Conservation (phyloP, 2,329 filamentous ascomycete genomes). For the Penicillium brevicompactum region DNA sequence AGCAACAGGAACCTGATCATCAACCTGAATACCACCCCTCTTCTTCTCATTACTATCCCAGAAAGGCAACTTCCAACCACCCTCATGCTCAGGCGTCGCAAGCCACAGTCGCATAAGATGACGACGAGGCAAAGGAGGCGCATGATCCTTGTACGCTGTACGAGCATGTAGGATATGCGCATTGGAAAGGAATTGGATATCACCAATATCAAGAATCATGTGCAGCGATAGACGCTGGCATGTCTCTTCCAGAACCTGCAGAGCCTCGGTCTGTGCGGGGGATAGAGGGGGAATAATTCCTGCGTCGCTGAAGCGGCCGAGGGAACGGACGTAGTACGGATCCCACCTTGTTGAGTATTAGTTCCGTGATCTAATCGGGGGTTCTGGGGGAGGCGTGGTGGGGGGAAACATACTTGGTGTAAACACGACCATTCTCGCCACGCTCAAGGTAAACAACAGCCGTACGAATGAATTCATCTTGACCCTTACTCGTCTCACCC, state of each 20-base stretch:
- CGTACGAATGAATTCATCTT: conserved; percentile 73
- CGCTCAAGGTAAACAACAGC: conserved; percentile 77
- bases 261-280: conserved; percentile 67
- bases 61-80: conserved; percentile 83
- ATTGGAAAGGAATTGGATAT: conserved; percentile 86
- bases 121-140: conserved; percentile 68
- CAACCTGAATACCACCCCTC: conserved; percentile 84
- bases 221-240: conserved; percentile 74
- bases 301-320: conserved; percentile 71
- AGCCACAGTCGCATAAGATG: conserved; percentile 86
- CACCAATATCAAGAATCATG: conserved; percentile 83
- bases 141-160: conserved; percentile 75
- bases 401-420: conserved; percentile 62
- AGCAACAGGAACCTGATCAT: conserved; percentile 74
- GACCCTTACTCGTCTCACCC: conserved; percentile 73
- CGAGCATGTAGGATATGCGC: conserved; percentile 78
- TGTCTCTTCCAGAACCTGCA: conserved; percentile 72
- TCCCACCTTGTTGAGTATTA: conserved; percentile 61
- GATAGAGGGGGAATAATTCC: conserved; percentile 75
- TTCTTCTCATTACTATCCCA: conserved; percentile 81
- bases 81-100: conserved; percentile 76
- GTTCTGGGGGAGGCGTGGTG: neutral
- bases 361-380: too few species aligned
- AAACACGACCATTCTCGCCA: conserved; percentile 66
- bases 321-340: conserved; percentile 80